Conservation (phyloP, 2,329 filamentous ascomycete species). For the Epichloe sibirici region DNA sequence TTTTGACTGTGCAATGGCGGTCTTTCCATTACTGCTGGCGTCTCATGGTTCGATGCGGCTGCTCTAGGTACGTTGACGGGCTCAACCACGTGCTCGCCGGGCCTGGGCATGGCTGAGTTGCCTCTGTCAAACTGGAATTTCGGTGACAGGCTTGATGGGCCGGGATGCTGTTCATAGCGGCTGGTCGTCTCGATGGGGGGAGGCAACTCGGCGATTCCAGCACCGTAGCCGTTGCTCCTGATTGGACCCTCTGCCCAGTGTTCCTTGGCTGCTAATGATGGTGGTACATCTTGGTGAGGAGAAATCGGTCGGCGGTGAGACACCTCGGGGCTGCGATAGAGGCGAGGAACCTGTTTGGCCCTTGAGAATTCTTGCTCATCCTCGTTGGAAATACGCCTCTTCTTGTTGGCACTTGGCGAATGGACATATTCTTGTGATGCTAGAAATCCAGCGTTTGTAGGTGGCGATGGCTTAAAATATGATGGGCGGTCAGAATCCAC, state of each 20-base stretch:
- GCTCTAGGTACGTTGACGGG: not conserved
- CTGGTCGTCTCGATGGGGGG: conserved; percentile 22
- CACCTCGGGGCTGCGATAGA: conserved; percentile 27
- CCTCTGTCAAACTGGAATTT: conserved; percentile 26
- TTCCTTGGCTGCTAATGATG: conserved; percentile 15
- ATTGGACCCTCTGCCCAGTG: not conserved
- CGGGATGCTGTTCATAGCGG: conserved; percentile 22
- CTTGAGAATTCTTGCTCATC: conserved; percentile 27
- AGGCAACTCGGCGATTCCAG: conserved; percentile 13
- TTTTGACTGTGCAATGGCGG: conserved; percentile 17
- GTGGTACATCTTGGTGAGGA: conserved; percentile 16
- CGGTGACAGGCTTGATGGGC: conserved; percentile 29
- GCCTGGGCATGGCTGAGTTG: conserved; percentile 17
- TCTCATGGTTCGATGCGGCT: not conserved
- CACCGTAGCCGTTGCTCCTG: conserved; percentile 21
- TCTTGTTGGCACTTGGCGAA: conserved; percentile 36
- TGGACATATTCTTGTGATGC: conserved; percentile 36
- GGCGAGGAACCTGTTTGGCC: conserved; percentile 33
- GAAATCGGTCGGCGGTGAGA: conserved; percentile 23
- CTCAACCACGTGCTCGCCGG: conserved; percentile 12
- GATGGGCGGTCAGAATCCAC: not conserved
- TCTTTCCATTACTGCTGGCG: conserved; percentile 6
- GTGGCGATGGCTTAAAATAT: not conserved
- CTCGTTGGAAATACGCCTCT: conserved; percentile 32
- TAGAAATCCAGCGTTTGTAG: not conserved